Percentiles rank a stretch among this genome's conserved stretches.
phyloP scores from a whole-genome alignment of 2,329 filamentous ascomycete genomes.

The Fusarium agapanthi region DNA sequence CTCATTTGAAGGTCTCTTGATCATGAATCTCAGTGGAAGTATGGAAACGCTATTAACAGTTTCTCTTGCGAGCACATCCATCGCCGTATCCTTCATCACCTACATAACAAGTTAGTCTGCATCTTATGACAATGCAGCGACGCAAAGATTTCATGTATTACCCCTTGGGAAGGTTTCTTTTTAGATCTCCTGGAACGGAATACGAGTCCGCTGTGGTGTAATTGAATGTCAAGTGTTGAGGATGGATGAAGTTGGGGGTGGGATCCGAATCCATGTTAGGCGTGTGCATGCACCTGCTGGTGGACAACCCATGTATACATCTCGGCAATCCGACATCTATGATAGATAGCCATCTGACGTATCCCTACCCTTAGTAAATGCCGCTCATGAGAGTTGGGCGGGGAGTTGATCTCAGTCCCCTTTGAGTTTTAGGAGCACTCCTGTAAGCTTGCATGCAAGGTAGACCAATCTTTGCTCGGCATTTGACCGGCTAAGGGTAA shows the following conservation, averaged over 20 bases:
- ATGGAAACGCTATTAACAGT: neutral
- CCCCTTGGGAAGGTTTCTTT: too few species aligned
- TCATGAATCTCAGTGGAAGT: neutral
- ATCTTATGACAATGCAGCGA: rapidly evolving
- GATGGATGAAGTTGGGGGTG: neutral
- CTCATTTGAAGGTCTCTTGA: rapidly evolving
- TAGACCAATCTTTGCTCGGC: rapidly evolving
- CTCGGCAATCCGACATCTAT: neutral
- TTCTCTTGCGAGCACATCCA: neutral
- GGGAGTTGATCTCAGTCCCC: neutral
- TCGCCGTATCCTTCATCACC: neutral
- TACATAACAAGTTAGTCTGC: neutral
- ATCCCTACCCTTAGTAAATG: rapidly evolving
- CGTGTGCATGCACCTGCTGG: neutral
- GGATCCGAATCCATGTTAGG: neutral
- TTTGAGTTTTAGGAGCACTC: neutral
- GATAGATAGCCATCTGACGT: neutral
- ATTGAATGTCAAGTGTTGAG: too few species aligned
- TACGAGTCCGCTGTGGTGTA: neutral
- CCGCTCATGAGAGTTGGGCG: rapidly evolving
- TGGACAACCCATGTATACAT: neutral
- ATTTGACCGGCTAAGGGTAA: neutral
- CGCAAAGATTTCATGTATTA: rapidly evolving
- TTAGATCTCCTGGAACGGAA: neutral
- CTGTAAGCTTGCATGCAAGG: neutral